A percentile compares a stretch with the other conserved stretches of the same genome.
Evolutionary conservation across 345 rosid genomes (phyloP).

Genomic region (Physaria fendleri): DNA sequence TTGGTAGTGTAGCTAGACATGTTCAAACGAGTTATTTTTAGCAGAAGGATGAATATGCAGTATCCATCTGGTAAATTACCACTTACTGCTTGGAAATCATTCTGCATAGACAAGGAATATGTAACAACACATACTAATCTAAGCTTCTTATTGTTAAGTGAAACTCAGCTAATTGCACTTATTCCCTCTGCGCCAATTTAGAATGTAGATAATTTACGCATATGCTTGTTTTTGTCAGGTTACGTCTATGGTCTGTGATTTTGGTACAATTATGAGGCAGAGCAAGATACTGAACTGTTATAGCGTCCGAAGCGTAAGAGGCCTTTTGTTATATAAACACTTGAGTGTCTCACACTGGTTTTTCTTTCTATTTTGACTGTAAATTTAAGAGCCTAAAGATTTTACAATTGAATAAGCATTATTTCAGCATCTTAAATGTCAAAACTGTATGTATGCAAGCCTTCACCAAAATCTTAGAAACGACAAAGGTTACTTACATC

Average conservation of each 20-base stretch:
- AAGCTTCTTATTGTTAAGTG: not conserved
- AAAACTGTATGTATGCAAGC: not conserved
- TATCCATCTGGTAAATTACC: not conserved
- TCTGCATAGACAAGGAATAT: not conserved
- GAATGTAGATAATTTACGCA: not conserved
- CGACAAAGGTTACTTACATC: not conserved
- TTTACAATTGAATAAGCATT: not conserved
- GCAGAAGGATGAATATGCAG: not conserved
- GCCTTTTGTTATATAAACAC: conserved; percentile 11
- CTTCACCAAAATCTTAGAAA: not conserved
- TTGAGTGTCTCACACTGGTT: not conserved
- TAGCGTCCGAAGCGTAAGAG: not conserved
- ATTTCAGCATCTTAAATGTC: not conserved
- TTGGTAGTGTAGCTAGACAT: not conserved
- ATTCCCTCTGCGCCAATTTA: not conserved
- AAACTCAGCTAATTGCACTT: not conserved
- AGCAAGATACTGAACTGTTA: not conserved
- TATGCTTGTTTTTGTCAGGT: conserved; percentile 13
- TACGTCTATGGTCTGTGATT: not conserved
- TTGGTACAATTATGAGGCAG: not conserved
- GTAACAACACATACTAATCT: not conserved
- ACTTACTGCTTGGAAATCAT: not conserved
- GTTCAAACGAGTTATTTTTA: not conserved
- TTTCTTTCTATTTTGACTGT: conserved; percentile 5
- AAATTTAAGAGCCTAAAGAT: conserved; percentile 8